Conservation (phyloP, 257 asterid genomes). For the Misopates orontium region DNA sequence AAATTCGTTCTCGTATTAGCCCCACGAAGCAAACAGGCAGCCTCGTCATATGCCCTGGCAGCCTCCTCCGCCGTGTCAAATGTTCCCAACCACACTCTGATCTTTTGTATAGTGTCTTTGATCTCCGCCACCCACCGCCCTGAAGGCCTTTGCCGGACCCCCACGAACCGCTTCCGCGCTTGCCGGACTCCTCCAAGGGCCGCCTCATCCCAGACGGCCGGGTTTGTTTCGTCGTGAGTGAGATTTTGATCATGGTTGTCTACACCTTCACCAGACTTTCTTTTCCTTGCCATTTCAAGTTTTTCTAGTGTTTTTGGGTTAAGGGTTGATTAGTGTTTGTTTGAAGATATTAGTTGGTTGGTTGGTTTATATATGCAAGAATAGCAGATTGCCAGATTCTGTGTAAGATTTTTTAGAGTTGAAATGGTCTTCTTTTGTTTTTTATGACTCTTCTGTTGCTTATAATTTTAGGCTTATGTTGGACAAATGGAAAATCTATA, state of each 20-base stretch:
- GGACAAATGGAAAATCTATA: slow-evolving; percentile 26
- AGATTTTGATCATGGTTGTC: slow-evolving; percentile 23
- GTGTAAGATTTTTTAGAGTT: slow-evolving; percentile 24
- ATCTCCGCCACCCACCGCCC: slow-evolving; percentile 91
- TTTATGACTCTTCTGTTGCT: slow-evolving; percentile 22
- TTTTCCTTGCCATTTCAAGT: slow-evolving; percentile 64
- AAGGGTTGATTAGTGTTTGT: background rate
- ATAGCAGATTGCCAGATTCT: slow-evolving; percentile 5
- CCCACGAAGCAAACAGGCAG: slow-evolving; percentile 85
- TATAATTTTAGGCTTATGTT: background rate
- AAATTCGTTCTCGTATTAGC: slow-evolving; percentile 54
- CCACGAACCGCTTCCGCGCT: slow-evolving; percentile 64
- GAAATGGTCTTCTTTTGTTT: slow-evolving; percentile 34
- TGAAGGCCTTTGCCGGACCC: slow-evolving; percentile 74
- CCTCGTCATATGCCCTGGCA: slow-evolving; percentile 77
- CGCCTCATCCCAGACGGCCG: slow-evolving; percentile 49
- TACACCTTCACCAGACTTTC: slow-evolving; percentile 41
- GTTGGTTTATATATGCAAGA: slow-evolving; percentile 21
- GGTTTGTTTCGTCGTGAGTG: slow-evolving; percentile 26
- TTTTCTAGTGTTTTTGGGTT: background rate
- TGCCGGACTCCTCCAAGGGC: slow-evolving; percentile 49
- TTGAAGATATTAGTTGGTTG: slow-evolving; percentile 1
- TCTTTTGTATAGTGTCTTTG: slow-evolving; percentile 74
- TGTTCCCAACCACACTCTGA: slow-evolving; percentile 76
- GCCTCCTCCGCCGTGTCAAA: slow-evolving; percentile 87